A percentile compares a stretch with the other conserved stretches of the same genome.
Conservation (phyloP, 305 asterid genomes). For the Fraxinus dipetala region DNA sequence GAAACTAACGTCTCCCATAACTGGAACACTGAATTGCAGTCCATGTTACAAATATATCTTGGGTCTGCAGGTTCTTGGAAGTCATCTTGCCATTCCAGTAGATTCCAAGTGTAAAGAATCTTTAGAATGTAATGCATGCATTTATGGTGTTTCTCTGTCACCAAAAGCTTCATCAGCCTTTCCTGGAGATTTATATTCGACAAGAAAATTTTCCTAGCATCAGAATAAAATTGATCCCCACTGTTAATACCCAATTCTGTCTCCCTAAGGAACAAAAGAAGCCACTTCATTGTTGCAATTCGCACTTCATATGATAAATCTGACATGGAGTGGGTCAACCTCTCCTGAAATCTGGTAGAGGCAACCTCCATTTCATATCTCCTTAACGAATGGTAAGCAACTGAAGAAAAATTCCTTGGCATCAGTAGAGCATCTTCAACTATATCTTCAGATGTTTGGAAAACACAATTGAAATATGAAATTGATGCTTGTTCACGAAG, state of each 20-base stretch:
- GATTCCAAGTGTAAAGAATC: conserved; percentile 76
- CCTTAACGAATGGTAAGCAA: conserved; percentile 39
- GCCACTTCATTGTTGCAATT: conserved; percentile 83
- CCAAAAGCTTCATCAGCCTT: conserved; percentile 53
- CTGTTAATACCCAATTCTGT: conserved; percentile 32
- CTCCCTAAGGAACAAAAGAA: conserved; percentile 55
- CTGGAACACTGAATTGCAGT: conserved; percentile 45
- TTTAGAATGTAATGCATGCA: conserved; percentile 70
- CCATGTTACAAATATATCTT: conserved; percentile 52
- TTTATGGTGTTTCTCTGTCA: conserved; percentile 71
- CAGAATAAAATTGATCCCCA: conserved; percentile 34
- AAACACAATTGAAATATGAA: conserved; percentile 79
- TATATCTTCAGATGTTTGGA: conserved; percentile 52
- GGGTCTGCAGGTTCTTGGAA: conserved; percentile 31
- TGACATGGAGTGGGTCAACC: conserved; percentile 55
- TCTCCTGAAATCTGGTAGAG: conserved; percentile 52
- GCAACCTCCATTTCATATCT: conserved; percentile 39
- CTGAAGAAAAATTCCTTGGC: conserved; percentile 31
- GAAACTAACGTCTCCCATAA: conserved; percentile 78
- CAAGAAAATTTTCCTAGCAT: conserved; percentile 45
- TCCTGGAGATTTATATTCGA: conserved; percentile 56
- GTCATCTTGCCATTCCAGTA: conserved; percentile 39
- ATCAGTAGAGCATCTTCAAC: conserved; percentile 47
- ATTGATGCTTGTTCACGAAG: conserved; percentile 86
- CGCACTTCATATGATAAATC: conserved; percentile 87